Conservation (phyloP, 768 basidiomycete species). For the Lentinus tigrinus region DNA sequence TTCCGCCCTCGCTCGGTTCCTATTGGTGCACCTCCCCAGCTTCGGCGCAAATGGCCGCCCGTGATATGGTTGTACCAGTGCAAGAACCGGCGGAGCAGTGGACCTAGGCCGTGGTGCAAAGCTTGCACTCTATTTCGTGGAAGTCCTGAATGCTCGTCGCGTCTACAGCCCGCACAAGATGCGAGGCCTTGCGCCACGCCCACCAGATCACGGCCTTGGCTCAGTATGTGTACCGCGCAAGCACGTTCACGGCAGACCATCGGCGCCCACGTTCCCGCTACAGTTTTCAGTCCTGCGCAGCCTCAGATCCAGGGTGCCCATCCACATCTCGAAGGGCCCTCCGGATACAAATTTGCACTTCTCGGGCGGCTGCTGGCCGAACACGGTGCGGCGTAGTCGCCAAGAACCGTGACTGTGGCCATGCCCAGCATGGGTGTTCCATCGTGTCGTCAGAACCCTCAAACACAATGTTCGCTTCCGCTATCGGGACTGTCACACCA, state of each 20-base stretch:
- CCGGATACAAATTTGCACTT: neutral
- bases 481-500: too few species aligned
- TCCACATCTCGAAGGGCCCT: neutral
- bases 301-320: neutral
- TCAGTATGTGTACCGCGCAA: too few species aligned
- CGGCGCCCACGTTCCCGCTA: too few species aligned
- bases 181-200: neutral
- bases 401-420: neutral
- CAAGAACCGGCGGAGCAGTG: neutral
- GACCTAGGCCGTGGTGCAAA: conserved; percentile 3
- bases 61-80: neutral
- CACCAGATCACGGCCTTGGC: too few species aligned
- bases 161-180: neutral
- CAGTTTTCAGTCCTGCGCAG: too few species aligned
- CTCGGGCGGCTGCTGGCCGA: neutral
- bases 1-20: neutral
- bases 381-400: neutral
- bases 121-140: conserved; percentile 15
- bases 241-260: too few species aligned
- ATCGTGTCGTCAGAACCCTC: too few species aligned
- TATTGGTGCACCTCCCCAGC: neutral
- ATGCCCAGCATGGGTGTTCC: too few species aligned
- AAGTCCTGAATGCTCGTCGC: neutral
- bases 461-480: too few species aligned
- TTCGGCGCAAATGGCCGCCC: neutral